Evolutionary conservation across 768 basidiomycete genomes (phyloP).

Genomic region (Sporobolomyces roseus): DNA sequence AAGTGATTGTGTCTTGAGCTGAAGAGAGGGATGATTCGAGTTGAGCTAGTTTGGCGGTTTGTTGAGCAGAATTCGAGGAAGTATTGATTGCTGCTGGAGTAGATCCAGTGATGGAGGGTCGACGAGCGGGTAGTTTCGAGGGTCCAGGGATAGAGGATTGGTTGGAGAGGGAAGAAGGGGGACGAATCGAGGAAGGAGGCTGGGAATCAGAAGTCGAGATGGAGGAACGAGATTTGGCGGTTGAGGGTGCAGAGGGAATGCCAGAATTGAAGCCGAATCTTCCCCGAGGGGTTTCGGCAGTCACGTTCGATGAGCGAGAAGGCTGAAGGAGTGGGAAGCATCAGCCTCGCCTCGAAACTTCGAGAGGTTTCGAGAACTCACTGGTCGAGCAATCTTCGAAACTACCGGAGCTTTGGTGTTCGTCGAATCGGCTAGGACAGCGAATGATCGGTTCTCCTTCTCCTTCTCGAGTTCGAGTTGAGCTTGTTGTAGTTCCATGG

Average conservation of each 20-base stretch:
- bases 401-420: background rate
- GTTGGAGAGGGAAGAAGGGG: conserved; percentile 18
- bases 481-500: conserved; percentile 16
- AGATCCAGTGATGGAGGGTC: conserved; percentile 3
- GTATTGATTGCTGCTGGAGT: background rate
- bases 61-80: background rate
- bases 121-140: conserved; percentile 5
- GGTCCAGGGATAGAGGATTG: conserved; percentile 6
- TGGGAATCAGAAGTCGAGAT: conserved; percentile 9
- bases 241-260: background rate
- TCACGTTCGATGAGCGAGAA: conserved; percentile 9
- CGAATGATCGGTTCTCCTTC: conserved; percentile 15
- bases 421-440: background rate
- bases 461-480: conserved; percentile 16
- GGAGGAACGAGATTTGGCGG: conserved; percentile 3
- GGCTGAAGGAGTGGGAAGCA: background rate
- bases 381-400: conserved; percentile 28
- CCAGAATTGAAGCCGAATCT: conserved; percentile 24
- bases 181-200: conserved; percentile 9
- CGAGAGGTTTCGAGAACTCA: background rate
- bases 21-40: conserved; percentile 17
- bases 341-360: background rate
- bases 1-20: background rate
- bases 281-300: conserved; percentile 2
- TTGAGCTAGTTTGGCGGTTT: conserved; percentile 1